These are phyloP conservation scores for Nephelium lappaceum DNA, from an alignment of 345 rosid species.

Conservation along the genomic window DNA sequence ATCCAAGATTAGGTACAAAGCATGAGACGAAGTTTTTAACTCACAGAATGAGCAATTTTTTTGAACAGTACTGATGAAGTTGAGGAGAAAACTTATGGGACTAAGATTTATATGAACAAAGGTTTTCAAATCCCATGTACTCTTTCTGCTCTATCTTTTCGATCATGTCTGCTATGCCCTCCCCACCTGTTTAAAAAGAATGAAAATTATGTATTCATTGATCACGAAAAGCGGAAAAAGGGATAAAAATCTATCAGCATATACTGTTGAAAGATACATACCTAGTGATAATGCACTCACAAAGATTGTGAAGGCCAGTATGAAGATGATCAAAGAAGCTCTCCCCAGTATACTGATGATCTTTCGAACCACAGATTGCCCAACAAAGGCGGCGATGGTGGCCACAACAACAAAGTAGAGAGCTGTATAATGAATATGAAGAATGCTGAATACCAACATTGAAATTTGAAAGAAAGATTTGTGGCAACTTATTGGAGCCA, in stretches of 20 bases:
- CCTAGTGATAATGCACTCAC: slow-evolving; percentile 38
- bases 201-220: neutral
- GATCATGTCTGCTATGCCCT: slow-evolving; percentile 40
- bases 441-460: neutral
- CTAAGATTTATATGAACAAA: slow-evolving; percentile 26
- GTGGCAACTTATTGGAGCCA: neutral
- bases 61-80: neutral
- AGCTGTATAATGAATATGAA: slow-evolving; percentile 23
- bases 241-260: neutral
- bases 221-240: neutral
- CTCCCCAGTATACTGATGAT: slow-evolving; percentile 35
- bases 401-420: slow-evolving; percentile 36
- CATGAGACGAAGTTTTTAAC: neutral
- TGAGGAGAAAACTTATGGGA: neutral
- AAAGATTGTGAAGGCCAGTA: slow-evolving; percentile 36
- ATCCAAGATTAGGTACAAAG: neutral
- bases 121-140: slow-evolving; percentile 41
- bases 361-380: slow-evolving; percentile 36
- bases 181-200: slow-evolving; percentile 31
- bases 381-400: slow-evolving; percentile 38
- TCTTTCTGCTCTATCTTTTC: slow-evolving; percentile 29
- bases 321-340: slow-evolving; percentile 42
- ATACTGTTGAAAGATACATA: neutral
- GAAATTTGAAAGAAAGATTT: neutral
- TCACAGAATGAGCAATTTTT: neutral